Percentiles rank a stretch among this genome's conserved stretches.
phyloP scores from a whole-genome alignment of 805 yeast genomes.

The Barnettozyma vustinii region DNA sequence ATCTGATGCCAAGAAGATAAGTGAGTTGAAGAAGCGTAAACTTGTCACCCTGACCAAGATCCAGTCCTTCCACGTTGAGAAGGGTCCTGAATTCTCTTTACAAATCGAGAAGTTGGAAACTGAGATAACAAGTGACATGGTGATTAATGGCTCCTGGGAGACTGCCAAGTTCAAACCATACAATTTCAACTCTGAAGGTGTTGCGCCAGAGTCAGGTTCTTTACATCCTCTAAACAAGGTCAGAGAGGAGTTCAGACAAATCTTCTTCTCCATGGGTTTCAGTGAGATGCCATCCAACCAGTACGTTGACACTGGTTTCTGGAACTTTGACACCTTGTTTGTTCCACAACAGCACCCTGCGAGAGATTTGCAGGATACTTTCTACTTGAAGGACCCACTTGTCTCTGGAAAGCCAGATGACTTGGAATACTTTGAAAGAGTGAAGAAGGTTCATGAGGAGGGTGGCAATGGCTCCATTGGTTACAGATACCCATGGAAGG shows the following conservation, averaged over 20 bases:
- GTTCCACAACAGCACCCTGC: conserved; percentile 99
- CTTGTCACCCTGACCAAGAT: conserved; percentile 65
- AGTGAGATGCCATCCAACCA: conserved; percentile 99
- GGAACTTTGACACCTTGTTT: conserved; percentile 95
- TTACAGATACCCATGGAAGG: conserved; percentile 97
- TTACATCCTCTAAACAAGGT: conserved; percentile 95
- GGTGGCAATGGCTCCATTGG: conserved; percentile 95
- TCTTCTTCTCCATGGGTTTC: conserved; percentile 97
- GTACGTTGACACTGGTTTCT: conserved; percentile 96
- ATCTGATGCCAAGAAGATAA: conserved; percentile 57
- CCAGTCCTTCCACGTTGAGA: conserved; percentile 67
- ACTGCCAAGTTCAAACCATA: conserved; percentile 85
- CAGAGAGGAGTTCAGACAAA: conserved; percentile 95
- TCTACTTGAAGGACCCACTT: conserved; percentile 90
- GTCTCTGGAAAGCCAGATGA: conserved; percentile 81
- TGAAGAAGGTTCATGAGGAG: conserved; percentile 77
- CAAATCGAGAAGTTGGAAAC: conserved; percentile 82
- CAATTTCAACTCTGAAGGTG: conserved; percentile 94
- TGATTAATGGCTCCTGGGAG: conserved; percentile 77
- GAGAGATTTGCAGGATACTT: conserved; percentile 97
- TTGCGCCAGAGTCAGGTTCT: conserved; percentile 82
- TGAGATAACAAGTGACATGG: conserved; percentile 92
- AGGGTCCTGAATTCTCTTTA: conserved; percentile 81
- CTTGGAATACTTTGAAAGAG: conserved; percentile 67
- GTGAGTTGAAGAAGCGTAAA: conserved; percentile 93